phyloP scores from a whole-genome alignment of 2,329 filamentous ascomycete genomes.

The Nemania sp. region DNA sequence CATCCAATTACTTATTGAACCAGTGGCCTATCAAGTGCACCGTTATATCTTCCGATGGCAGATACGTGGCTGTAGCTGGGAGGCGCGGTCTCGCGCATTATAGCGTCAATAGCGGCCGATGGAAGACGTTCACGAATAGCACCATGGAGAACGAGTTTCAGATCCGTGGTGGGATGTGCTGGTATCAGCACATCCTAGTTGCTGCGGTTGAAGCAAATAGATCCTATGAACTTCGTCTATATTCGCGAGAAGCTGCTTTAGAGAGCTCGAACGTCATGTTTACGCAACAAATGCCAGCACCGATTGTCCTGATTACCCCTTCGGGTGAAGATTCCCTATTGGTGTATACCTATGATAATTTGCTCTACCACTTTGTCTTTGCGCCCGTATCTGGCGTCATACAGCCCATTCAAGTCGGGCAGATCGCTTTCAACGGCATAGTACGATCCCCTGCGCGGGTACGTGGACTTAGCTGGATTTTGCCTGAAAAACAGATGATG shows the following conservation, averaged over 20 bases:
- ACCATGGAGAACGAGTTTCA: slow-evolving; percentile 86
- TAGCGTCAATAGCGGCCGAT: slow-evolving; percentile 88
- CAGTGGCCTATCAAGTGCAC: slow-evolving; percentile 92
- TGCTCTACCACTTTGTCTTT: slow-evolving; percentile 93
- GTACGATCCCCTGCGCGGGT: slow-evolving; percentile 91
- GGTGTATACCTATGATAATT: slow-evolving; percentile 96
- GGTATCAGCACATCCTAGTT: slow-evolving; percentile 94
- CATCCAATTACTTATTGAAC: slow-evolving; percentile 79
- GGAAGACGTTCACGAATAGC: slow-evolving; percentile 89
- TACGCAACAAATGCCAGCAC: slow-evolving; percentile 75
- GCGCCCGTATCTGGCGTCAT: slow-evolving; percentile 69
- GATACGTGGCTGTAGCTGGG: slow-evolving; percentile 96
- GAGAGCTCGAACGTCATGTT: slow-evolving; percentile 75
- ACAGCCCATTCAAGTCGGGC: slow-evolving; percentile 87
- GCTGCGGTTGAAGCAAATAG: slow-evolving; percentile 87
- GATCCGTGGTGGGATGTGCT: slow-evolving; percentile 95
- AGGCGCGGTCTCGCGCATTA: slow-evolving; percentile 91
- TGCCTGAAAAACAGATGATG: slow-evolving; percentile 85
- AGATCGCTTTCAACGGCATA: slow-evolving; percentile 96
- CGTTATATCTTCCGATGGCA: slow-evolving; percentile 86
- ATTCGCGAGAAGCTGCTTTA: slow-evolving; percentile 81
- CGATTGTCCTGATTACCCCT: slow-evolving; percentile 85
- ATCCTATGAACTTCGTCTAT: slow-evolving; percentile 85
- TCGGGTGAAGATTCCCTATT: slow-evolving; percentile 93
- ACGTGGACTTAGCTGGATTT: slow-evolving; percentile 90